Evolutionary conservation across 495 filamentous ascomycete genomes (phyloP).

Genomic region (Xylaria venustula): DNA sequence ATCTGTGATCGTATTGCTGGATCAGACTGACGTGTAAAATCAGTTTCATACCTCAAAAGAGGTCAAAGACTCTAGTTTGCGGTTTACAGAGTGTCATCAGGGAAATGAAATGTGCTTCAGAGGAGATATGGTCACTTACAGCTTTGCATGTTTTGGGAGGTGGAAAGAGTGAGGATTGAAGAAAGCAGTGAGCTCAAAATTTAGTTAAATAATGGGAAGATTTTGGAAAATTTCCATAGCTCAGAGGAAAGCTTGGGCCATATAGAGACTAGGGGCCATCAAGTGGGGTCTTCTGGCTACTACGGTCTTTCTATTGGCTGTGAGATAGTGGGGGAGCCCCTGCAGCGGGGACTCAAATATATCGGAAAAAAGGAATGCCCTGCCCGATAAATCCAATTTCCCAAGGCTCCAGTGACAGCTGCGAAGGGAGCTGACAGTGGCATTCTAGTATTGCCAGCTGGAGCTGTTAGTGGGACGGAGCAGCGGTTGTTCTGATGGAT

Average conservation of each 20-base stretch:
- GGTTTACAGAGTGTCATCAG: conserved; percentile 73
- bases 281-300: neutral
- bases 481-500: neutral
- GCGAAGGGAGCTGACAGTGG: no score
- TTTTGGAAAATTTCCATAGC: conserved; percentile 18
- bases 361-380: conserved; percentile 16
- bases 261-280: neutral
- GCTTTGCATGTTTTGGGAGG: conserved; percentile 10
- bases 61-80: conserved; percentile 99
- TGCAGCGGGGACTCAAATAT: neutral
- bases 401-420: no score
- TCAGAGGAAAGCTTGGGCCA: neutral
- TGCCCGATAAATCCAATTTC: neutral
- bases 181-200: conserved; percentile 9
- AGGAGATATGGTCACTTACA: conserved; percentile 23
- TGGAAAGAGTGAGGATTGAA: conserved; percentile 11
- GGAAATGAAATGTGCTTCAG: conserved; percentile 14
- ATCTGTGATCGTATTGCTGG: conserved; percentile 14
- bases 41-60: conserved; percentile 81
- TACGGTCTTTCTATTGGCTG: neutral
- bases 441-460: no score
- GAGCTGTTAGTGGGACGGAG: neutral
- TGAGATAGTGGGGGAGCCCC: neutral
- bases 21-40: conserved; percentile 99
- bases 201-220: conserved; percentile 6